Conservation (phyloP, 2,329 filamentous ascomycete genomes). For the Colletotrichum sublineola region DNA sequence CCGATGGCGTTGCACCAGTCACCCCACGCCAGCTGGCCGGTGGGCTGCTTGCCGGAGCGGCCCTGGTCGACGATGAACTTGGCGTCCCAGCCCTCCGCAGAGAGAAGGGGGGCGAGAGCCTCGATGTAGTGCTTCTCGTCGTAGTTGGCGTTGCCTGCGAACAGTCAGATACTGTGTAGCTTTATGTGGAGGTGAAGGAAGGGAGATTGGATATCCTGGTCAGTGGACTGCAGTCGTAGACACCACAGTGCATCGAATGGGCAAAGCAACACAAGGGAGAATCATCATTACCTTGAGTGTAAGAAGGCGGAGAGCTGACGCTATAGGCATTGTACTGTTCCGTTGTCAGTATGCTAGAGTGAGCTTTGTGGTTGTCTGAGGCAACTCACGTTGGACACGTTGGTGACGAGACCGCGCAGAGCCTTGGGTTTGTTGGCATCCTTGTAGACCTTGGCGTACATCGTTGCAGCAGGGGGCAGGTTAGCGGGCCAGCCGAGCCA, state of each 20-base stretch:
- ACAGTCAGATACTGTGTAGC: constrained; percentile 43
- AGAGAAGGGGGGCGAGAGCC: constrained; percentile 75
- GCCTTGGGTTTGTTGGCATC: constrained; percentile 62
- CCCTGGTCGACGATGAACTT: constrained; percentile 65
- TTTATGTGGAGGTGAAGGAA: neutral
- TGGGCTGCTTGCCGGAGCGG: constrained; percentile 66
- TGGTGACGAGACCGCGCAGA: constrained; percentile 68
- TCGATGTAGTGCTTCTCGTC: constrained; percentile 69
- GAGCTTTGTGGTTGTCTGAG: neutral
- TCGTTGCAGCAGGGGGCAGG: constrained; percentile 60
- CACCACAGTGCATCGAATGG: no score
- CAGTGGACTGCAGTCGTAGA: neutral
- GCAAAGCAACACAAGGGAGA: no score
- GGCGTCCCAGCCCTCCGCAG: constrained; percentile 58
- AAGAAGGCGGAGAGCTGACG: constrained; percentile 57
- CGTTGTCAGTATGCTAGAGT: neutral
- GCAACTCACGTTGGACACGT: constrained; percentile 63
- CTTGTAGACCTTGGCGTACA: constrained; percentile 63
- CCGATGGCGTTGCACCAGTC: constrained; percentile 77
- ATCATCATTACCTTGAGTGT: constrained; percentile 54
- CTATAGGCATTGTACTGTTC: constrained; percentile 63
- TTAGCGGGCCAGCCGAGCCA: constrained; percentile 70
- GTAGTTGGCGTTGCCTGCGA: constrained; percentile 60
- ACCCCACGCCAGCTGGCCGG: constrained; percentile 72
- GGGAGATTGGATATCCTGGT: neutral